Evolutionary conservation across 1,284 basidiomycete genomes (phyloP).

Genomic region (Meripilus lineatus): DNA sequence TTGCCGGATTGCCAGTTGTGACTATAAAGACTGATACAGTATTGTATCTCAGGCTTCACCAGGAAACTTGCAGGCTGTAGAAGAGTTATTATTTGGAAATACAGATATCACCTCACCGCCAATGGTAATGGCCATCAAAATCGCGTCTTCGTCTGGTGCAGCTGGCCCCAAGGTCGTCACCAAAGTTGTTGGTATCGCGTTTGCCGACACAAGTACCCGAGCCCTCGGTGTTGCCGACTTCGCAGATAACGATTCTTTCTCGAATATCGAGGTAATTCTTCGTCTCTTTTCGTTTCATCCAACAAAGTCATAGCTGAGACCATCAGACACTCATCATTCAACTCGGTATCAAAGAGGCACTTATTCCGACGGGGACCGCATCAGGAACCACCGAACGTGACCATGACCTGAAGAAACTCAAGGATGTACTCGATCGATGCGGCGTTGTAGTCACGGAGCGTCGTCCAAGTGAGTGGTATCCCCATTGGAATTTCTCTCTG

Average conservation of each 20-base stretch:
- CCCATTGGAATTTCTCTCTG: background rate
- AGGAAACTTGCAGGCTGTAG: constrained; percentile 90
- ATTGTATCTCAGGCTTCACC: constrained; percentile 77
- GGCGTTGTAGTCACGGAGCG: constrained; percentile 88
- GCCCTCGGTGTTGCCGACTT: constrained; percentile 83
- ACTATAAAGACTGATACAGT: background rate
- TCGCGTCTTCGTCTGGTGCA: constrained; percentile 52
- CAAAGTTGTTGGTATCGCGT: constrained; percentile 68
- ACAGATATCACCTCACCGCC: constrained; percentile 84
- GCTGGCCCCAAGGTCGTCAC: constrained; percentile 44
- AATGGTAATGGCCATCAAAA: constrained; percentile 86
- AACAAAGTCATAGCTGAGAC: no score
- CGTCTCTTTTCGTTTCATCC: constrained; percentile 5
- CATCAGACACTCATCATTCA: constrained; percentile 91
- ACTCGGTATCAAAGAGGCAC: constrained; percentile 93
- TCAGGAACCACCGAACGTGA: constrained; percentile 74
- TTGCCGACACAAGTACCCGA: constrained; percentile 72
- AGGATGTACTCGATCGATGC: constrained; percentile 84
- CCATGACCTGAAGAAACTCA: constrained; percentile 82
- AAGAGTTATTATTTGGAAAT: constrained; percentile 88
- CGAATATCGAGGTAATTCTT: constrained; percentile 80
- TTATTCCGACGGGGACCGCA: constrained; percentile 64
- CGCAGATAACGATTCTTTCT: constrained; percentile 93
- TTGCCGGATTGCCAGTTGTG: constrained; percentile 1
- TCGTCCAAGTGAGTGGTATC: constrained; percentile 73